A percentile compares a stretch with the other conserved stretches of the same genome.
Conservation (phyloP, 805 yeast genomes). For the Metschnikowia continentalis region DNA sequence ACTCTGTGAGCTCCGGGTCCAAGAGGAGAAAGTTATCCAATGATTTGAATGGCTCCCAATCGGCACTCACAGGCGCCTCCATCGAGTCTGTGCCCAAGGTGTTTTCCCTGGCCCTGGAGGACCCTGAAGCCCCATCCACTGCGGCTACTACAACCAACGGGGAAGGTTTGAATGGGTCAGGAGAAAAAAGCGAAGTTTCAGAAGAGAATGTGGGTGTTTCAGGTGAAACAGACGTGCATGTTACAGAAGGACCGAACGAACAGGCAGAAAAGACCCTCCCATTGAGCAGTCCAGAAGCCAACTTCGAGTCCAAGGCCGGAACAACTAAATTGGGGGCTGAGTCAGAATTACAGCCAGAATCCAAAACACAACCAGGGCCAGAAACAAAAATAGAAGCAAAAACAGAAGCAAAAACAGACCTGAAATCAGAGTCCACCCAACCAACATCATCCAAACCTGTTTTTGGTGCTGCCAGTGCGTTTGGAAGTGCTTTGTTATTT, state of each 20-base stretch:
- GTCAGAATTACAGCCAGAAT: too few relatives aligned
- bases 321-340: too few relatives aligned
- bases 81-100: neutral
- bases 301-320: too few relatives aligned
- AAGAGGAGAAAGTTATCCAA: conserved; percentile 3
- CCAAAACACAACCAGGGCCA: too few relatives aligned
- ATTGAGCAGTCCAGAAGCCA: too few relatives aligned
- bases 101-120: neutral
- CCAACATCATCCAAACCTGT: conserved; percentile 20
- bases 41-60: neutral
- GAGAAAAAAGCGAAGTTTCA: neutral
- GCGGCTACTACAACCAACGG: neutral
- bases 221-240: too few relatives aligned
- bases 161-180: neutral
- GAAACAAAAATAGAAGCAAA: too few relatives aligned
- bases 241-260: neutral
- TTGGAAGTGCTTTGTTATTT: conserved; percentile 28
- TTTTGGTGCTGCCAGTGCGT: conserved; percentile 41
- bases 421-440: neutral
- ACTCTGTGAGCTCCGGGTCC: conserved; percentile 1
- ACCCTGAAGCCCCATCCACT: neutral
- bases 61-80: neutral
- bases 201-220: too few relatives aligned
- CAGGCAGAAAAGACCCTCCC: neutral
- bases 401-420: too few relatives aligned